Base-by-base conservation (phyloP, 2,329 filamentous ascomycete genomes). In the Acrodontium crateriforme region DNA sequence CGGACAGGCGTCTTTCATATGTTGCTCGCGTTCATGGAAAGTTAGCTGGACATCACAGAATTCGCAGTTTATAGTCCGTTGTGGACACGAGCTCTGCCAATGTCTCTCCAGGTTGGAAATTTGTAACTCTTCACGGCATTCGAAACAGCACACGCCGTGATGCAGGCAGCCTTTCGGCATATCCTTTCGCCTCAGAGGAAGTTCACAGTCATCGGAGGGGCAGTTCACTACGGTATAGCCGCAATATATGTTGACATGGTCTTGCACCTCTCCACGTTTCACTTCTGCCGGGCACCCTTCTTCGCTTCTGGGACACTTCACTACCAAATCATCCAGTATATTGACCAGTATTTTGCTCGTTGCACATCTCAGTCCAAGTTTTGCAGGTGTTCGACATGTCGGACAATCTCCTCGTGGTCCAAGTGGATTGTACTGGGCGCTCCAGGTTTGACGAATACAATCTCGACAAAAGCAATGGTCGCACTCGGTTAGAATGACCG, bases 401-500 rank as follows among this genome's bases (percentile, higher is more conserved):
- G 71, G 71, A 52, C 71, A 75, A 25, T 56, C 46, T 14, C 49
- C 50, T 31, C 42, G 41, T 4, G 46, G 45, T 5, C 43, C 49
- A 2, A 43, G 41, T 6, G 49, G 43, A 6, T 36, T 45, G 32
- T 52, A 50, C 25, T 47, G 44, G 24, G 52, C 49, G 14, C 44
- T 52, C 44, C 64, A 62, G 9, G 60, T 60, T 24, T 59, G 54
- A 27, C 59, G 59, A 34, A 76, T 56, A 42, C 71, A 76, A 14
- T 65, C 60, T 29, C 60, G 55, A 51, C 71, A 76, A 53, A 76
- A 76, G 37, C 69, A 66, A 52, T 76, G 71, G 37, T 74, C 69
- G 50, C 71, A 76, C 38, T 65, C 58, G 25, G 71, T 54, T 39
- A 67, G 49, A 3, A 52, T 58, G 24, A 72, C 60, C 1, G 71